These are phyloP conservation scores for Fusarium siculi DNA, from an alignment of 2,329 filamentous ascomycete species.

Conservation along the genomic window DNA sequence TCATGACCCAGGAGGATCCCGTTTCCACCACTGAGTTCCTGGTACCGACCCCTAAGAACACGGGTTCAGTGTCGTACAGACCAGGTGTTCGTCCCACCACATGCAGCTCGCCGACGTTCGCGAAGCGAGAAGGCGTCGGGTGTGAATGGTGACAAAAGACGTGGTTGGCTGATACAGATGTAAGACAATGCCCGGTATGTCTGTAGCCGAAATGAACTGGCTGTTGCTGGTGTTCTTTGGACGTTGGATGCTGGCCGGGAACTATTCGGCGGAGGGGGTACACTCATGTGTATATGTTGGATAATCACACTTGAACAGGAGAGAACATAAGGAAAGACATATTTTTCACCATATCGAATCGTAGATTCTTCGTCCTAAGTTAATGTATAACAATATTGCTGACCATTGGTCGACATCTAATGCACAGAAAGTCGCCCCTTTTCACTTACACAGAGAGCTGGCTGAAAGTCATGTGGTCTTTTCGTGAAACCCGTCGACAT, in stretches of 20 bases:
- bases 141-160: constrained; percentile 1
- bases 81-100: constrained; percentile 28
- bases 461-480: background rate
- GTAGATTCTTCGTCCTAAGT: background rate
- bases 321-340: background rate
- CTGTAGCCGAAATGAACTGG: constrained; percentile 25
- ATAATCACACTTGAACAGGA: background rate
- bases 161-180: constrained; percentile 15
- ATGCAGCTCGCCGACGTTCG: constrained; percentile 29
- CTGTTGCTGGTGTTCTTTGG: background rate
- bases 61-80: constrained; percentile 19
- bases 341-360: background rate
- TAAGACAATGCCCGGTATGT: constrained; percentile 17
- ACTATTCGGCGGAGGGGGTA: background rate
- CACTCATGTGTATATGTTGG: background rate
- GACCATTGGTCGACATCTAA: background rate
- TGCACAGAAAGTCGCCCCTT: background rate
- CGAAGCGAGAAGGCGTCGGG: constrained; percentile 38
- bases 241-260: background rate
- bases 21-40: background rate
- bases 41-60: background rate
- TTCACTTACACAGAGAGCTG: background rate
- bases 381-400: background rate
- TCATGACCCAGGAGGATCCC: background rate
- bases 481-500: background rate